phyloP scores from a whole-genome alignment of 164 flowering plant species.

The Pachysandra terminalis region DNA sequence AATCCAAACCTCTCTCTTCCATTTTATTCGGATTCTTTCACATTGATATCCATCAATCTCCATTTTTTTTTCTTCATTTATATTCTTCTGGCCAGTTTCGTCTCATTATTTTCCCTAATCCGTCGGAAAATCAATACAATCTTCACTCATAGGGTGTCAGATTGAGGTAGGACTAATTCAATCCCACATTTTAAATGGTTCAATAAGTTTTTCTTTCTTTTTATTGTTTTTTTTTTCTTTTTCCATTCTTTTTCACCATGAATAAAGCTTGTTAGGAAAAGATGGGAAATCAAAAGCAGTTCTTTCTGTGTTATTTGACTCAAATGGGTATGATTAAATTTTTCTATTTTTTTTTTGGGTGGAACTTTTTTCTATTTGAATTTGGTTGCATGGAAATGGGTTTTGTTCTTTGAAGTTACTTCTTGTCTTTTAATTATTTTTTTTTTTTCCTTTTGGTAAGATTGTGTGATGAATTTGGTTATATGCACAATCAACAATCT shows the following conservation, averaged over 20 bases:
- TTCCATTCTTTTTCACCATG: background rate
- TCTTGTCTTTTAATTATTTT: no score
- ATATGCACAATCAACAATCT: slow-evolving; percentile 3
- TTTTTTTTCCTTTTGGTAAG: no score
- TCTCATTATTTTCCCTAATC: no score
- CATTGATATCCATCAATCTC: slow-evolving; percentile 10
- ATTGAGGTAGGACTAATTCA: slow-evolving; percentile 6
- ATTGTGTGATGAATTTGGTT: no score
- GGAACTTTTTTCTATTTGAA: no score
- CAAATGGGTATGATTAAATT: background rate
- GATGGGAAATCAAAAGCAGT: slow-evolving; percentile 1
- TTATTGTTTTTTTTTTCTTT: background rate
- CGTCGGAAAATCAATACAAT: no score
- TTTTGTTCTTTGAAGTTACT: slow-evolving; percentile 1
- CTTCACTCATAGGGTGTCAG: background rate
- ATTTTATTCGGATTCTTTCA: slow-evolving; percentile 9
- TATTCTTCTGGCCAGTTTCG: no score
- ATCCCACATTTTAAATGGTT: background rate
- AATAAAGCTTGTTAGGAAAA: background rate
- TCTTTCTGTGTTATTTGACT: background rate
- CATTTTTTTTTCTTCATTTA: no score
- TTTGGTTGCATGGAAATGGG: background rate
- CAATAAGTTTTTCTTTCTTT: background rate
- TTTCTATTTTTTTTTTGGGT: background rate
- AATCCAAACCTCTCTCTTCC: background rate